Base-by-base conservation (phyloP, 1,284 basidiomycete genomes). In the Violaceomyces palustris region DNA sequence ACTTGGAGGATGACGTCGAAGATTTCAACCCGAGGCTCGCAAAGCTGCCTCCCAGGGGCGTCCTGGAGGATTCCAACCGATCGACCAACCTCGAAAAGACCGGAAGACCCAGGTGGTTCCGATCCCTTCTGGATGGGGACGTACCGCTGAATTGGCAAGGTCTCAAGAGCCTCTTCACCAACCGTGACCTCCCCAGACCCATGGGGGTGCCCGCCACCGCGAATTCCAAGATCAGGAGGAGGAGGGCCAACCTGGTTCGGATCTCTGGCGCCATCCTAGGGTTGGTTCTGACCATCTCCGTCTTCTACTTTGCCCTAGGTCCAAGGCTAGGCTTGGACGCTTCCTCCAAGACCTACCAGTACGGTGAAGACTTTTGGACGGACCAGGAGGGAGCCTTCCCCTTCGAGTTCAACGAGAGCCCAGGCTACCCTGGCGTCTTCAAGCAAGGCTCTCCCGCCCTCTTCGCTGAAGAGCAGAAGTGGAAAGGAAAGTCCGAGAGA, bases 381-480 rank as follows among this genome's bases (percentile, higher is more conserved):
- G 59, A 50, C 19, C 42, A 30, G 34, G 45, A 26, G 19, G 39
- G 43, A 0, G 42, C 45, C 24, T 46, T 45, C 1, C 47, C 58
- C 0, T 54, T 61, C 37, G 51, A 58, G 24, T 67, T 70, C 39
- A 65, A 65, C 39, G 61, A 56, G 19, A 45, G 61, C 6, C 50
- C 65, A 1, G 69, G 68, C 1, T 64, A 61, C 43, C 69, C 68
- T 3, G 70, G 70, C n/a, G 44, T 50, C 39, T 70, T 52, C 21
- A 40, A 43, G 10, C 65, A 61, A 0, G 70, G 70, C 4, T 35
- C 34, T 2, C 58, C 69, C 1, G 48, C 69, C 2, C 32, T 61
- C 34, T 60, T 67, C 34, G 68, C 62, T 3, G 48, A 72, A 19
- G 64, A 69, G 42, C 39, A 39, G 18, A n/a, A n/a, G n/a, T n/a